These are phyloP conservation scores for Citeromyces siamensis DNA, from an alignment of 1,139 yeast species.

Conservation along the genomic window DNA sequence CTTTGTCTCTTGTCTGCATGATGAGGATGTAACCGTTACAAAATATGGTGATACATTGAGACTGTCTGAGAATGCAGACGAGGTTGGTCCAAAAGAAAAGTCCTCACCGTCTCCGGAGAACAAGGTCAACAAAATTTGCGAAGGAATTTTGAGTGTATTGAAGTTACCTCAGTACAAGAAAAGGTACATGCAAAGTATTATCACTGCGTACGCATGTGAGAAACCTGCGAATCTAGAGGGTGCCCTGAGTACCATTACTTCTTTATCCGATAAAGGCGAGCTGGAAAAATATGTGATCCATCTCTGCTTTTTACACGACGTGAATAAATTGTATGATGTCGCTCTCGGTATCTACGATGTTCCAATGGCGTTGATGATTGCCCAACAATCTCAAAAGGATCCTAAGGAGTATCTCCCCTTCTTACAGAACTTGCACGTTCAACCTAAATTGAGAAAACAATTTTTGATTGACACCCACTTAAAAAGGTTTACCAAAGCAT, in stretches of 20 bases:
- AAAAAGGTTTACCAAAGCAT: constrained; percentile 55
- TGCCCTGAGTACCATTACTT: constrained; percentile 55
- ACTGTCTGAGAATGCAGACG: constrained; percentile 14
- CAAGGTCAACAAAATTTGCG: constrained; percentile 72
- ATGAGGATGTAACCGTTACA: constrained; percentile 76
- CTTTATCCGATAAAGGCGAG: constrained; percentile 32
- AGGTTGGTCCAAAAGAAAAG: constrained; percentile 6
- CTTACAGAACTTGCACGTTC: constrained; percentile 64
- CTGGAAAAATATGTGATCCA: constrained; percentile 64
- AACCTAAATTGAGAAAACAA: constrained; percentile 50
- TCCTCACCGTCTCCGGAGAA: constrained; percentile 14
- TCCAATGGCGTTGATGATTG: constrained; percentile 66
- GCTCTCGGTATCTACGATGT: constrained; percentile 81
- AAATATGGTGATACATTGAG: constrained; percentile 69
- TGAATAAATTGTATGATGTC: constrained; percentile 64
- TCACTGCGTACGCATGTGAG: constrained; percentile 90
- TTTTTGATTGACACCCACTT: constrained; percentile 76
- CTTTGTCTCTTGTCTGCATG: constrained; percentile 75
- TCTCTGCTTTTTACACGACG: constrained; percentile 85
- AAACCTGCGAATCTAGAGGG: constrained; percentile 73
- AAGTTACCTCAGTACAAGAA: constrained; percentile 36
- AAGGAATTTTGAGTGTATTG: constrained; percentile 49
- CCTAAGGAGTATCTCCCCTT: constrained; percentile 96
- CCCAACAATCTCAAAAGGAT: constrained; percentile 95
- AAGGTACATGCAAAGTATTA: constrained; percentile 60